Evolutionary conservation across 176 grass and related monocot genomes (phyloP).

Genomic region (Oryza australiensis): DNA sequence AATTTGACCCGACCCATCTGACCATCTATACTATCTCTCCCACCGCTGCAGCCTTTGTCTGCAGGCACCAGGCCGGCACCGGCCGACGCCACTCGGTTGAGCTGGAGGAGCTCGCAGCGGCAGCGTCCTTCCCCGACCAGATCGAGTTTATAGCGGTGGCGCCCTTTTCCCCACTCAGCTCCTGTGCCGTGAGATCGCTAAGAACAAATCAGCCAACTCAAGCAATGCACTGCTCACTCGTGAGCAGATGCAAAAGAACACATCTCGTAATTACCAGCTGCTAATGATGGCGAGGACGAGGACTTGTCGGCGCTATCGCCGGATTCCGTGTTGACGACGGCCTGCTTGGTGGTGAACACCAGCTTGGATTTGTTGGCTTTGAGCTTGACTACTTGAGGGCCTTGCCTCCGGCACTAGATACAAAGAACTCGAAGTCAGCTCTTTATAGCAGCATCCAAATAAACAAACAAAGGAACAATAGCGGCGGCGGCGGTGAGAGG

Average conservation of each 20-base stretch:
- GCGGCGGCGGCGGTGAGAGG: not conserved
- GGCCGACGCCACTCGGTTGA: too few species aligned
- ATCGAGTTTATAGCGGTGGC: too few species aligned
- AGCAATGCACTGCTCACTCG: not conserved
- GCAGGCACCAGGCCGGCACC: too few species aligned
- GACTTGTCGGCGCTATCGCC: slow-evolving; percentile 12
- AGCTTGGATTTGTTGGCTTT: slow-evolving; percentile 32
- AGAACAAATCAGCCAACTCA: not conserved
- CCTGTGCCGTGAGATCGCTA: not conserved
- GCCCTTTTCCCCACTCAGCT: too few species aligned
- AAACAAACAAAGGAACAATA: not conserved
- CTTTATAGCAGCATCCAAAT: not conserved
- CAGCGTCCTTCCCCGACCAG: too few species aligned
- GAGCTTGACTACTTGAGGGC: slow-evolving; percentile 21
- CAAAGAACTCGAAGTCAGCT: not conserved
- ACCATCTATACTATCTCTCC: too few species aligned
- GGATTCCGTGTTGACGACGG: not conserved
- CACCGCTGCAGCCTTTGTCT: too few species aligned
- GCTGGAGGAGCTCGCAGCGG: too few species aligned
- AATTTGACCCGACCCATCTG: too few species aligned
- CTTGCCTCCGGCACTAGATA: slow-evolving; percentile 31
- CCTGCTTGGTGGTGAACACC: not conserved
- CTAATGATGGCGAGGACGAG: not conserved
- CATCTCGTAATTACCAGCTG: not conserved
- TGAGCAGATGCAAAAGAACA: slow-evolving; percentile 31